Conservation (phyloP, 768 basidiomycete species). For the Boletellus ananas region DNA sequence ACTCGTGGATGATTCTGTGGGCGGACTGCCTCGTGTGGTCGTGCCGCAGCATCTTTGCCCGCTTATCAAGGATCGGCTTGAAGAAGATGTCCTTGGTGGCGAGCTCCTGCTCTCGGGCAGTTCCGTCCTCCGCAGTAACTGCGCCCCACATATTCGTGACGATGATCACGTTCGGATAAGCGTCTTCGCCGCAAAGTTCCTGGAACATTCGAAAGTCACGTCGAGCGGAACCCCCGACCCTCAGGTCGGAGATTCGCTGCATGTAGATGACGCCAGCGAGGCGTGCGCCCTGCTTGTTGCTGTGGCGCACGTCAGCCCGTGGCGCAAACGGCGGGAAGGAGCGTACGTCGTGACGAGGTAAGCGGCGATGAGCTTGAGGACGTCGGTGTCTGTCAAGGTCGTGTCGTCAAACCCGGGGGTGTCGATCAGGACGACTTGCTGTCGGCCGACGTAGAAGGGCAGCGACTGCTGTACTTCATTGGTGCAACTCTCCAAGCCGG, state of each 20-base stretch:
- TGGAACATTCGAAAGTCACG: constrained; percentile 51
- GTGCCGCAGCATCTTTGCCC: constrained; percentile 43
- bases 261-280: constrained; percentile 50
- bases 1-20: constrained; percentile 39
- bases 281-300: constrained; percentile 34
- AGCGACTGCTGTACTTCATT: constrained; percentile 29
- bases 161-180: constrained; percentile 48
- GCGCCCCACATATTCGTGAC: constrained; percentile 53
- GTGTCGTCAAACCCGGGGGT: constrained; percentile 66
- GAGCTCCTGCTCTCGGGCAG: constrained; percentile 45
- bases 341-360: constrained; percentile 32
- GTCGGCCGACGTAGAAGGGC: constrained; percentile 28
- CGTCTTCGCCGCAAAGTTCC: constrained; percentile 49
- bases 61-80: constrained; percentile 45
- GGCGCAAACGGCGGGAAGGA: not conserved
- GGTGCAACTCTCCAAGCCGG: constrained; percentile 36
- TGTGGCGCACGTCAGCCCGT: constrained; percentile 17
- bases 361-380: constrained; percentile 48
- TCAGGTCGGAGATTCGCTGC: constrained; percentile 49
- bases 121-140: constrained; percentile 34
- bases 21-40: constrained; percentile 41
- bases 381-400: constrained; percentile 43
- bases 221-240: constrained; percentile 45
- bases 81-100: constrained; percentile 41
- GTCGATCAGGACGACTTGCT: constrained; percentile 49